Conservation (phyloP, 2,329 filamentous ascomycete genomes). For the Aureobasidium zeae region DNA sequence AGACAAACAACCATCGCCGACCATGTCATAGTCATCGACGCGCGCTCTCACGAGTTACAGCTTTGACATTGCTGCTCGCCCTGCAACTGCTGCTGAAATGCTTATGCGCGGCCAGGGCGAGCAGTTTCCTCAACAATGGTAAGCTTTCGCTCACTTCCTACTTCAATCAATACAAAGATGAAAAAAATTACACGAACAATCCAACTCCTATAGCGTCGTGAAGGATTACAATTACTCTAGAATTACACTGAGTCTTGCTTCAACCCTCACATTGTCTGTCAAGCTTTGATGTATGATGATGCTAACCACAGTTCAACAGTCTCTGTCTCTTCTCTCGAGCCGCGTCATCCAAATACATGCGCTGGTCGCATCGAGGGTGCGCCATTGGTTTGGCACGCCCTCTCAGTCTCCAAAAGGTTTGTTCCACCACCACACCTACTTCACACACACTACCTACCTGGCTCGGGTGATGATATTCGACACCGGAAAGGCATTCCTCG, state of each 20-base stretch:
- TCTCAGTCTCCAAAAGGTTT: slow-evolving; percentile 15
- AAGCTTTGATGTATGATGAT: not conserved
- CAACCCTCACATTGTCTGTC: not conserved
- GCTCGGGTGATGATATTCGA: slow-evolving; percentile 49
- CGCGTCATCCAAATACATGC: not conserved
- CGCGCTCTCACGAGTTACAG: slow-evolving; percentile 1
- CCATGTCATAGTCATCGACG: not conserved
- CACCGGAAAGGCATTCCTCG: slow-evolving; percentile 58
- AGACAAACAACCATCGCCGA: slow-evolving; percentile 1
- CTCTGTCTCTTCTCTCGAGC: not conserved
- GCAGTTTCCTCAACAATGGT: not conserved
- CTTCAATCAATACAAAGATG: slow-evolving; percentile 14
- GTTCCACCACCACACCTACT: not conserved
- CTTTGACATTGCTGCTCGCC: slow-evolving; percentile 3
- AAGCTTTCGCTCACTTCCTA: not conserved
- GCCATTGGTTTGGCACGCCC: not conserved
- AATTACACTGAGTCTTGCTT: slow-evolving; percentile 43
- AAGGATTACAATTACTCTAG: slow-evolving; percentile 44
- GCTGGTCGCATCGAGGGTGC: slow-evolving; percentile 2
- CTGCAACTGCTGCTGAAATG: not conserved
- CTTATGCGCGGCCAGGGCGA: not conserved
- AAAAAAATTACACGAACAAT: slow-evolving; percentile 41
- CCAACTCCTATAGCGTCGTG: slow-evolving; percentile 47
- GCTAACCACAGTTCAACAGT: slow-evolving; percentile 8
- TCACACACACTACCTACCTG: not conserved